Conservation (phyloP, 2,329 filamentous ascomycete genomes). For the Penicillium sp. region DNA sequence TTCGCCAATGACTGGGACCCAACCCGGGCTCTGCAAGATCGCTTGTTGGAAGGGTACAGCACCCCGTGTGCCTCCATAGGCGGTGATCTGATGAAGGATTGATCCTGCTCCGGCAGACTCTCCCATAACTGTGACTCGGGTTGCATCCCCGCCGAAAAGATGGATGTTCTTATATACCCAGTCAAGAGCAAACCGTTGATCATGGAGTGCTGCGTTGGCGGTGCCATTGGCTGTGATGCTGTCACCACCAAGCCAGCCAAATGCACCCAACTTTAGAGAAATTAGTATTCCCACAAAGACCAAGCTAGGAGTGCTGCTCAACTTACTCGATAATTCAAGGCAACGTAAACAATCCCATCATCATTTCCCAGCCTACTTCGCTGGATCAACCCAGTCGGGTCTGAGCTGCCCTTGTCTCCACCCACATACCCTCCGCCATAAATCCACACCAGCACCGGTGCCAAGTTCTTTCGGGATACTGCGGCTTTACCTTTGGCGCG, state of each 20-base stretch:
- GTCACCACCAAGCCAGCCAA: constrained; percentile 51
- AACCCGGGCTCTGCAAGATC: constrained; percentile 48
- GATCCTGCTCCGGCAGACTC: constrained; percentile 55
- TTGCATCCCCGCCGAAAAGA: constrained; percentile 56
- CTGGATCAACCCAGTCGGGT: constrained; percentile 43
- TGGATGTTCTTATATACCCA: constrained; percentile 59
- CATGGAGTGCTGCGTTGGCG: constrained; percentile 53
- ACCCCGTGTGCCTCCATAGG: constrained; percentile 50
- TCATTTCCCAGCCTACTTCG: constrained; percentile 41
- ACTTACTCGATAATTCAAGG: constrained; percentile 49
- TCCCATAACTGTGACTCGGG: constrained; percentile 46
- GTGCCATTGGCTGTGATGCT: constrained; percentile 46
- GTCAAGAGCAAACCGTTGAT: constrained; percentile 57
- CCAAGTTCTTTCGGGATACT: constrained; percentile 18
- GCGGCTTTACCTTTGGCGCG: constrained; percentile 17
- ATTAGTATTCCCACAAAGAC: constrained; percentile 1
- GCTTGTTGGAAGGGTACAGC: constrained; percentile 39
- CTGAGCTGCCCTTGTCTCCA: constrained; percentile 39
- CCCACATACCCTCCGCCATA: constrained; percentile 51
- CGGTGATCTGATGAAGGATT: constrained; percentile 58
- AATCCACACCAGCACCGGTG: constrained; percentile 46
- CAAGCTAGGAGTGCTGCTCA: neutral
- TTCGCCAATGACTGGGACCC: constrained; percentile 35
- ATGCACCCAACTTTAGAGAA: constrained; percentile 43
- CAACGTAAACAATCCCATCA: constrained; percentile 49